Base-by-base conservation (phyloP, 169 alveolate genomes). In the Eimeria sp. region DNA sequence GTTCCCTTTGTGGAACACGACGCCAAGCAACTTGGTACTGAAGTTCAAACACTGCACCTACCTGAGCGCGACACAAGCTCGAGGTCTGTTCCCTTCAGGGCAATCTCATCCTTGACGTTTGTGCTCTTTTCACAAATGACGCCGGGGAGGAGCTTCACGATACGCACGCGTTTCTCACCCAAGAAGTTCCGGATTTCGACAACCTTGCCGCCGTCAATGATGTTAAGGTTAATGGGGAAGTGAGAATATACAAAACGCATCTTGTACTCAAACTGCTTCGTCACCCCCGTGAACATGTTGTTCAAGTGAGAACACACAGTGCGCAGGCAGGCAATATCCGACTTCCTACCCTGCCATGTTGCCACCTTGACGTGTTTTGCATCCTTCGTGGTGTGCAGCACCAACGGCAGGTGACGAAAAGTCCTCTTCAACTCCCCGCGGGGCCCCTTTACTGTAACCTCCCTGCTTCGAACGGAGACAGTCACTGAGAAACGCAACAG, bases 161-260 rank as follows among this genome's bases (percentile, higher is more conserved):
- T 76, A 96, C 99, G 98, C 87, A 99, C 99, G 91, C 99, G 98
- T 98, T 99, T 99, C 98, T 99, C 99, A 72, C 99, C 99, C 97
- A 99, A 97, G 98, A 99, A 99, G 99, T 99, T 99, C 95, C 99
- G 98, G 97, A 99, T 98, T 98, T 99, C 99, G 95, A 99, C 98
- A 84, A 98, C 97, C 93, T 97, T 97, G 73, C 99, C 99, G 96
- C 99, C 99, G 93, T 99, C 98, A 51, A 99, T 97, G 95, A 99
- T 98, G 98, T 98, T 98, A 49, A 99, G 98, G 98, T 99, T 99
- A 97, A 99, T 99, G 95, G 99, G 99, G 98, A 99, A 99, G 98
- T 99, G 99, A 65, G 99, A 99, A 96, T 99, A 99, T 76, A 99
- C 99, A 58, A 99, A 98, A 97, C 99, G 99, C 99, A 99, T 99